Evolutionary conservation across 257 asterid species (phyloP).

Genomic region (Eustoma russellianum): DNA sequence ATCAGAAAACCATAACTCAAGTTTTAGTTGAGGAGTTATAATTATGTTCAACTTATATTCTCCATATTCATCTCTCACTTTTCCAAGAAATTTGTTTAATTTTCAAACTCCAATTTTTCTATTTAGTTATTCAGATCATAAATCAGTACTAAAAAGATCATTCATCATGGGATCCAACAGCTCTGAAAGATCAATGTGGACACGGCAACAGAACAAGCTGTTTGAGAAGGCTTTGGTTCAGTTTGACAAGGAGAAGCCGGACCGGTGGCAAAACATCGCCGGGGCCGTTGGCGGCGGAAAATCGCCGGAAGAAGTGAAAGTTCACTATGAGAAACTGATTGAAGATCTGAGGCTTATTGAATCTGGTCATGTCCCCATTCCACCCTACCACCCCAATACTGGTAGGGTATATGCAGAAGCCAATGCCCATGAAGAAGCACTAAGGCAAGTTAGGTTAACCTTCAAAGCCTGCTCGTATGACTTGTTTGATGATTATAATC

Average conservation of each 20-base stretch:
- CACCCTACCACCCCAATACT: constrained; percentile 24
- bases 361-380: constrained; percentile 54
- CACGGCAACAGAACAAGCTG: constrained; percentile 54
- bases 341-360: constrained; percentile 72
- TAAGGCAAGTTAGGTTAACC: constrained; percentile 25
- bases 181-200: constrained; percentile 31
- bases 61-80: too few relatives aligned
- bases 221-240: constrained; percentile 63
- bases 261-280: constrained; percentile 77
- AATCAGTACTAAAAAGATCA: too few relatives aligned
- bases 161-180: too few relatives aligned
- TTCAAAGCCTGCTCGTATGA: too few relatives aligned
- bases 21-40: too few relatives aligned
- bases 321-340: constrained; percentile 54
- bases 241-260: constrained; percentile 61
- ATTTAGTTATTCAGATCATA: too few relatives aligned
- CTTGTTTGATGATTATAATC: background rate
- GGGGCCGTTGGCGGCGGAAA: constrained; percentile 64
- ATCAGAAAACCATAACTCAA: too few relatives aligned
- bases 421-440: constrained; percentile 17
- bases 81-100: too few relatives aligned
- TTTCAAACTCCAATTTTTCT: too few relatives aligned
- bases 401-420: background rate
- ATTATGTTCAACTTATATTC: too few relatives aligned
- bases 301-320: constrained; percentile 54